Percentiles rank a stretch among this genome's conserved stretches.
phyloP scores from a whole-genome alignment of 1,284 basidiomycete species.

The Bothia castanella region DNA sequence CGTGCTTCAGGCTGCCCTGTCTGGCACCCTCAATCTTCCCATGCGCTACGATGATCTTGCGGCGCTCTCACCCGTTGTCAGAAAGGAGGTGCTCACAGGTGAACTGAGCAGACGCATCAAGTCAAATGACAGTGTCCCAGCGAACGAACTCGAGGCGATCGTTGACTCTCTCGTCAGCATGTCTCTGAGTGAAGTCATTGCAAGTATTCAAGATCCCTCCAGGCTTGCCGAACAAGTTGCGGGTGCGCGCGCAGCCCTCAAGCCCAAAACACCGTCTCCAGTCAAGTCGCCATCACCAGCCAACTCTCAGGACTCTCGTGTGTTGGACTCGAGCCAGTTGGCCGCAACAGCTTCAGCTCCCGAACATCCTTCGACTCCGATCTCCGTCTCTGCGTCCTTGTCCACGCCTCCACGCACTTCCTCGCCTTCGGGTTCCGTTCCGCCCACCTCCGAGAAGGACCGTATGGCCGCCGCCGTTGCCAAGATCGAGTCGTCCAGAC shows the following conservation, averaged over 20 bases:
- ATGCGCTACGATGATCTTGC: slow-evolving; percentile 81
- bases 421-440: slow-evolving; percentile 71
- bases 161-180: slow-evolving; percentile 67
- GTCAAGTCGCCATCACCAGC: slow-evolving; percentile 45
- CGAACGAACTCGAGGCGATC: slow-evolving; percentile 56
- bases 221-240: slow-evolving; percentile 64
- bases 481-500: slow-evolving; percentile 54
- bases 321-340: slow-evolving; percentile 55
- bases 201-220: slow-evolving; percentile 64
- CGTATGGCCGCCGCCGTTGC: slow-evolving; percentile 66
- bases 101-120: slow-evolving; percentile 75
- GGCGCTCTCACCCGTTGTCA: slow-evolving; percentile 74
- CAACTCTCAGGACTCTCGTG: slow-evolving; percentile 60
- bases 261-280: slow-evolving; percentile 43
- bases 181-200: slow-evolving; percentile 71
- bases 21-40: slow-evolving; percentile 71
- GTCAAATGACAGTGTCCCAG: slow-evolving; percentile 46
- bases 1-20: slow-evolving; percentile 59
- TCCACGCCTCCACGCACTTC: slow-evolving; percentile 77
- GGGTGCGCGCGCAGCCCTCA: slow-evolving; percentile 40
- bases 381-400: slow-evolving; percentile 66
- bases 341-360: slow-evolving; percentile 76
- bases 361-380: slow-evolving; percentile 77
- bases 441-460: slow-evolving; percentile 69
- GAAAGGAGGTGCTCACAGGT: slow-evolving; percentile 78